Base-by-base conservation (phyloP, 495 filamentous ascomycete species). In the Penicillium paradoxum region DNA sequence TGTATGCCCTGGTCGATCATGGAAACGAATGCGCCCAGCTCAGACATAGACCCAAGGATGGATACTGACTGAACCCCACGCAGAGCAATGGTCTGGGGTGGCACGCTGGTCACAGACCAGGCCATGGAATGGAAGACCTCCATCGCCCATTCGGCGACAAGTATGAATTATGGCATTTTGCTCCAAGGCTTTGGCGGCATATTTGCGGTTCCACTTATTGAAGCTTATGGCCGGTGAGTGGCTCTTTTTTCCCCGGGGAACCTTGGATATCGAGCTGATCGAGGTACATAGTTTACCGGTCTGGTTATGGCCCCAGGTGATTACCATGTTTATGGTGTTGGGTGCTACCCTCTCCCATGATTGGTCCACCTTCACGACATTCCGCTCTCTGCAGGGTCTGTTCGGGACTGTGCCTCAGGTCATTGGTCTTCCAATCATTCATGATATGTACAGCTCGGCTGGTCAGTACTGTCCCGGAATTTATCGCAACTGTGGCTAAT, bases 111-210 rank as follows among this genome's bases (percentile, higher is more conserved):
- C 39, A 69, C 70, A 33, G 59, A 64, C n/a, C 79, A 82, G 54
- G 72, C 74, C 2, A 58, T 68, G 25, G 69, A 73, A 25, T 80
- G 76, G 76, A 45, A 65, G n/a, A 76, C 79, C 55, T 64, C 52
- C 6, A 44, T 75, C 27, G 49, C 65, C 7, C 65, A 72, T 27
- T 72, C 77, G 8, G 65, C 72, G 0, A 71, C 69, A 7, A 79
- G 75, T 14, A 71, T 77, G 60, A 73, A 69, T 58, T 75, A 72
- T 27, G 75, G 73, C 15, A 74, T 82, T 51, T 65, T 81, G 51
- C 63, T 79, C 48, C 77, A 80, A 56, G 79, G 75, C 0, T 71
- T 78, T 43, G 78, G 79, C 24, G 76, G 79, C 7, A 61, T 80
- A n/a, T 65, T 79, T 47, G 77, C 73, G 0, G 76, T 81, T 11